Evolutionary conservation across 257 asterid species (phyloP).

Genomic region (Nicotiana paniculata): DNA sequence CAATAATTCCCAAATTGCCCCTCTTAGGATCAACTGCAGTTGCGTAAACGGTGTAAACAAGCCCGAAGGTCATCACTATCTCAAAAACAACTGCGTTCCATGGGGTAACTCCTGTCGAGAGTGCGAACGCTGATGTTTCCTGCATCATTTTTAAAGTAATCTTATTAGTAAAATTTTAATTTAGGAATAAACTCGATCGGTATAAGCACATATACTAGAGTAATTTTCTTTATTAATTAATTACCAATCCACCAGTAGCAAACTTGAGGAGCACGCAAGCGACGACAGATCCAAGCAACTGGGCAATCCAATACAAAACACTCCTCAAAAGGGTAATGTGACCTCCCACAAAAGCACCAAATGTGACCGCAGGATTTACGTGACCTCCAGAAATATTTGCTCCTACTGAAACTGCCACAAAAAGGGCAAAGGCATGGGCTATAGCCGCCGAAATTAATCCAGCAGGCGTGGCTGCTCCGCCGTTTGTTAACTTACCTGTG

Average conservation of each 20-base stretch:
- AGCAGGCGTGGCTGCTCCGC: slow-evolving; percentile 57
- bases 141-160: slow-evolving; percentile 8
- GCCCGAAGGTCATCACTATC: slow-evolving; percentile 81
- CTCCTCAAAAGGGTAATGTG: slow-evolving; percentile 52
- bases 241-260: slow-evolving; percentile 72
- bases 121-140: slow-evolving; percentile 70
- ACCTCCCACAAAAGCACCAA: slow-evolving; percentile 78
- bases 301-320: slow-evolving; percentile 73
- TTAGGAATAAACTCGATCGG: neutral
- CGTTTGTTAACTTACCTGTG: slow-evolving; percentile 52
- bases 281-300: slow-evolving; percentile 63
- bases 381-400: slow-evolving; percentile 91
- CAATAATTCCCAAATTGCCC: slow-evolving; percentile 66
- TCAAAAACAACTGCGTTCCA: slow-evolving; percentile 69
- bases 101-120: slow-evolving; percentile 50
- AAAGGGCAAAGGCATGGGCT: slow-evolving; percentile 76
- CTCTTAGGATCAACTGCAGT: slow-evolving; percentile 82
- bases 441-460: slow-evolving; percentile 59
- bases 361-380: slow-evolving; percentile 80
- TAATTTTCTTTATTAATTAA: too few species aligned
- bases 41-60: slow-evolving; percentile 80
- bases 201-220: too few species aligned
- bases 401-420: slow-evolving; percentile 68
- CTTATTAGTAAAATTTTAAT: neutral
- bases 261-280: slow-evolving; percentile 73